These are phyloP conservation scores for Sparassis latifolia DNA, from an alignment of 1,284 basidiomycete species.

Conservation along the genomic window DNA sequence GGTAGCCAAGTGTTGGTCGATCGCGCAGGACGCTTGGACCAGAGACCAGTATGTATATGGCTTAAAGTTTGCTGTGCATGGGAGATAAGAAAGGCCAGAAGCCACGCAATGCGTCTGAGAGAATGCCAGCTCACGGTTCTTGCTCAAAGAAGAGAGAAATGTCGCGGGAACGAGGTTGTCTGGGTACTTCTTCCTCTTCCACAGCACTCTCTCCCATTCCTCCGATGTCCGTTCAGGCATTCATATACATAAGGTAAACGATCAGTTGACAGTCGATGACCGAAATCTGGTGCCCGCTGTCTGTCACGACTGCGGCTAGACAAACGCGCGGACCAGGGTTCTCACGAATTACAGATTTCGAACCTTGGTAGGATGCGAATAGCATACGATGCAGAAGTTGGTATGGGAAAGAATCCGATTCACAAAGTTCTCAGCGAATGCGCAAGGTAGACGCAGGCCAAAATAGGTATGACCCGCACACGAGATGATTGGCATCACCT, in stretches of 20 bases:
- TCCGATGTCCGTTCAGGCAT: slow-evolving; percentile 47
- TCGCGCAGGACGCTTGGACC: slow-evolving; percentile 65
- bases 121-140: slow-evolving; percentile 57
- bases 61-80: slow-evolving; percentile 60
- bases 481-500: too few species aligned
- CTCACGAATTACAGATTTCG: background rate
- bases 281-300: background rate
- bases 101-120: too few species aligned
- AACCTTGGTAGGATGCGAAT: background rate
- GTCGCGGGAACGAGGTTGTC: slow-evolving; percentile 82
- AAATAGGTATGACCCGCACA: too few species aligned
- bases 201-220: slow-evolving; percentile 81
- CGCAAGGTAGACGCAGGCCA: too few species aligned
- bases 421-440: too few species aligned
- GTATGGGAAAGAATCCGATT: too few species aligned
- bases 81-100: background rate
- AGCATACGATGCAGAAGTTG: too few species aligned
- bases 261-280: background rate
- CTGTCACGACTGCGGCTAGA: background rate
- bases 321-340: background rate
- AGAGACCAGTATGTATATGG: slow-evolving; percentile 73
- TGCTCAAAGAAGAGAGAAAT: slow-evolving; percentile 75
- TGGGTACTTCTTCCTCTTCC: slow-evolving; percentile 71
- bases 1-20: slow-evolving; percentile 81
- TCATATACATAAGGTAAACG: slow-evolving; percentile 8